Evolutionary conservation across 2,329 filamentous ascomycete species (phyloP), one percentile per base, ranked within the genome.

Genomic region (Aspergillus tanneri): DNA sequence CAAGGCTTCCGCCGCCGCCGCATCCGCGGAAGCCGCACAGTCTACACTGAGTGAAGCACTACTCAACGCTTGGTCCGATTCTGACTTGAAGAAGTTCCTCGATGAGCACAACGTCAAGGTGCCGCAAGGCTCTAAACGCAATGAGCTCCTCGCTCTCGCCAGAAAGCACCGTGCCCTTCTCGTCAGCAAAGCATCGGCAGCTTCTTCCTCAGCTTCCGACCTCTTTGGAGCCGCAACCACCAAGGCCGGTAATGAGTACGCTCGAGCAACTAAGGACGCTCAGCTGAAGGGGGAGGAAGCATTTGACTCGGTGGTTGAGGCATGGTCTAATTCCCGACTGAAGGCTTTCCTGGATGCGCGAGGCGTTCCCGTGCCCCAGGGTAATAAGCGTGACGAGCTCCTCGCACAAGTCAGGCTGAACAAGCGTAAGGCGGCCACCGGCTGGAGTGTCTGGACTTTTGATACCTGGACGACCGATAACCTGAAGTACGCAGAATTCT

Each of bases 71-170:
- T 99, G 93, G 93, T 85, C 87, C 63, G 91, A 96, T 64, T 85
- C 81, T 62, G 77, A 95, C 69, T 80, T 99, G 67, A 97, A 97
- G 79, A 86, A 89, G 54, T 97, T 93, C 76, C 84, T 84, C 46
- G 92, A 97, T 75, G 89, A 91, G 79, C 93, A 97, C 61, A 83
- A 84, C 49, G 87, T 99, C 65, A 80, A 80, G 76, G 89, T 96
- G 42, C 93, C 93, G 8, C 92, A 97, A 66, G 93, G 92, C 39
- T 95, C 88, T 64, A 91, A 87, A 77, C 77, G 83, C 59, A 95
- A 96, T 63, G 92, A 99, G 71, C 81, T 97, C 21, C 78, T 95
- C 44, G 90, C 92, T 44, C 81, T 97, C 53, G 86, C 92, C 55
- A 90, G 92, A 67, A 95, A 93, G 78, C 83, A 95, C 73, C 86